Evolutionary conservation across 371 early-diverging fungal genomes (phyloP), one percentile per base, ranked within the genome.

Genomic region (Apophysomyces sp.): DNA sequence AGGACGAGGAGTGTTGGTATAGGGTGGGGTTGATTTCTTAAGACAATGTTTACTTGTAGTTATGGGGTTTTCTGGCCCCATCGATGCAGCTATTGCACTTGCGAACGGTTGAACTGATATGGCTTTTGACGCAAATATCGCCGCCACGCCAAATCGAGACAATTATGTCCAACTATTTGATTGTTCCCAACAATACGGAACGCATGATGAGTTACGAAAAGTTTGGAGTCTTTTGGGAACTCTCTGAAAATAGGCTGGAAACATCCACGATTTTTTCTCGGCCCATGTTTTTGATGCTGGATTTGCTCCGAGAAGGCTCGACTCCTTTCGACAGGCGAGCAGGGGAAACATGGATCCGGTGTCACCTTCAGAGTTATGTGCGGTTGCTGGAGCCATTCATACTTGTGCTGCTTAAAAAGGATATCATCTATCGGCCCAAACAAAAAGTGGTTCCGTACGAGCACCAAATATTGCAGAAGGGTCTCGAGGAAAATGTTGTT

Each of bases 221-320:
- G 51, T 92, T 93, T 77, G 90, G 90, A 2, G 72, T 89, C 2
- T 79, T 93, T 18, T 93, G 92, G 92, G 74, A 84, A 18, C 59
- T 86, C 0, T 89, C 88, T 60, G 88, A 78, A 12, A 66, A 64
- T 36, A 67, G 64, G 13, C 58, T 68, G 13, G 71, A 84, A 51
- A 71, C 77, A 0, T 73, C 84, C 2, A 63, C 73, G 0, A 67
- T 72, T 6, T 91, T 91, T 65, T 76, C 89, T 5, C 74, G 90
- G 28, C 89, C 89, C 4, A 82, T 91, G 80, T 89, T 90, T 72
- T 32, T 92, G 4, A 80, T 92, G 62, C 61, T 91, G 31, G 93
- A 92, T 65, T 68, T 86, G 29, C 66, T 92, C 30, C 69, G 81
- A 18, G 81, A 77, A 16, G 78, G 84, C 29, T 67, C 81, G 24